Evolutionary conservation across 2,329 filamentous ascomycete species (phyloP), one percentile per base, ranked within the genome.

Genomic region (Pseudogymnoascus sp.): DNA sequence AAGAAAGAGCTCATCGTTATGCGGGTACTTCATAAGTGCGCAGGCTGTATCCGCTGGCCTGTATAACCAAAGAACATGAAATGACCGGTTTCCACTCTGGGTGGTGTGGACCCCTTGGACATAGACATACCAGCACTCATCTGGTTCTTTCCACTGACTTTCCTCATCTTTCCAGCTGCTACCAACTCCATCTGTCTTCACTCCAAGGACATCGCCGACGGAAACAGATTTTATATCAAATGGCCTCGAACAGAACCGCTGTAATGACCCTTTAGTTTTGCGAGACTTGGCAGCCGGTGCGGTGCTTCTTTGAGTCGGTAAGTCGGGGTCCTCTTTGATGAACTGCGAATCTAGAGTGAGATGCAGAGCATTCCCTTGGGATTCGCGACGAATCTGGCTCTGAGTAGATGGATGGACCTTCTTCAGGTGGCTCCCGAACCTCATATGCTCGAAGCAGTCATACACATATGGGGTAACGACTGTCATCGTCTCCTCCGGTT

Each of bases 51-150:
- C 87, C 0, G 79, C 77, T 0, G 90, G 82, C 1, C 82, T 79
- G 67, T 93, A 93, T 0, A 95, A 77, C 90, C 90, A 95, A 1
- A 89, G 79, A 0, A 92, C 82, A 62, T 87, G 81, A 10, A 92
- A 83, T 1, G 76, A 75, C 0, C 72, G 74, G 14, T 65, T 67
- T 0, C 79, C 77, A 10, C 71, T 68, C 3, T 71, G 67, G 2
- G 70, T 69, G 0, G 72, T 61, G 7, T 80, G 75, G 0, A 88
- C 75, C 1, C 74, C 74, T 63, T 90, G 87, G 0, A 95, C 86
- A 29, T 88, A 84, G 0, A 84, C 88, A 69, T 88, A 87, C 88
- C 89, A 93, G 1, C 82, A 76, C n/a, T 80, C 73, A 16, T 81
- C 76, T 10, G 79, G 74, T 1, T 70, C 66, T 40, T 77, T 76